These are phyloP conservation scores for Arachis hypogaea DNA, from an alignment of 306 rosid species.

Conservation along the genomic window DNA sequence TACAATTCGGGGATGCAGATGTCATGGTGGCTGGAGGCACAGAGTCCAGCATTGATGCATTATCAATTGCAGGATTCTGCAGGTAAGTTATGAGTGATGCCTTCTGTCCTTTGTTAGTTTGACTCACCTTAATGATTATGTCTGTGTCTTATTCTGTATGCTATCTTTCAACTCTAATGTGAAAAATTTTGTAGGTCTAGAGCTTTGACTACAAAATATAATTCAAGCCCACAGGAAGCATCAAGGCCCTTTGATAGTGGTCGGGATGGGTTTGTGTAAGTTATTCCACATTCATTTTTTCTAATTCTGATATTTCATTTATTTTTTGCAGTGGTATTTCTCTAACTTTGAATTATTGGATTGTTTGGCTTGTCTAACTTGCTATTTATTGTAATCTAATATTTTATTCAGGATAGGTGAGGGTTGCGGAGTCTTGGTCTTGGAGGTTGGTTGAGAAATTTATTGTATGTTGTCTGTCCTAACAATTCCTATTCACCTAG, in stretches of 20 bases:
- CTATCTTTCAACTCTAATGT: conserved; percentile 3
- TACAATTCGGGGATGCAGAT: conserved; percentile 95
- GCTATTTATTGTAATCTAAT: conserved; percentile 36
- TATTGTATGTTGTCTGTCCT: background rate
- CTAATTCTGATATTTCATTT: conserved; percentile 33
- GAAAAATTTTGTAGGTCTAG: conserved; percentile 65
- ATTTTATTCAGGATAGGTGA: conserved; percentile 79
- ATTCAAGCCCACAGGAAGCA: conserved; percentile 82
- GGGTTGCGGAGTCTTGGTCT: conserved; percentile 85
- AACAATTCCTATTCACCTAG: conserved; percentile 16
- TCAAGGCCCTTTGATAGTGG: conserved; percentile 86
- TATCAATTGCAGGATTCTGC: conserved; percentile 93
- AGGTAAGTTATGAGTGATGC: conserved; percentile 46
- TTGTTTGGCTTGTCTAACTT: conserved; percentile 24
- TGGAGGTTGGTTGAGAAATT: conserved; percentile 72
- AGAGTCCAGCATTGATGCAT: conserved; percentile 95
- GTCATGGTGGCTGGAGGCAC: conserved; percentile 98
- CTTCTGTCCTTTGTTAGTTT: conserved; percentile 17
- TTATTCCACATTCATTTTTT: conserved; percentile 29
- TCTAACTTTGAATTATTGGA: conserved; percentile 15
- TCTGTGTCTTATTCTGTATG: background rate
- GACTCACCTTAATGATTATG: background rate
- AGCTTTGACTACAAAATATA: conserved; percentile 78
- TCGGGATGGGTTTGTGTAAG: conserved; percentile 97
- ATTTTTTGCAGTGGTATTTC: conserved; percentile 1